Base-by-base conservation (phyloP, 148 eudicot genomes). In the Nyssa sinensis region DNA sequence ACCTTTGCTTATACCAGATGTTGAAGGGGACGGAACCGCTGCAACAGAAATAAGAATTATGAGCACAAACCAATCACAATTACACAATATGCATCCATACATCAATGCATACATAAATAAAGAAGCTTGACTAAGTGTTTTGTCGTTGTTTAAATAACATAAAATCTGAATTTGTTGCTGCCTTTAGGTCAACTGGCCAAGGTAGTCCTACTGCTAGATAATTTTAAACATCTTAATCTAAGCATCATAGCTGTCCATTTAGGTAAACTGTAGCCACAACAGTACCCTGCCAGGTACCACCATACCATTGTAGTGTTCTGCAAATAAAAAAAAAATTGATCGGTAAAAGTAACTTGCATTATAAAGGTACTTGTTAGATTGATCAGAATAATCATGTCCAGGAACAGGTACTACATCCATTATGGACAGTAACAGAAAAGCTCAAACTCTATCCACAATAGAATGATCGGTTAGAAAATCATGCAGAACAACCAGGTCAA, bases 1-100 rank as follows among this genome's bases (percentile, higher is more conserved):
- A 64, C 90, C 95, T 71, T 76, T 82, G 82, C 89, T 84, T 74
- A 90, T 33, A 34, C 88, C 88, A 70, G 86, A 81, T 25, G 74
- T 67, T 41, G 90, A 53, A 55, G 82, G 53, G 21, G 35, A 25
- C n/a, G 39, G 70, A 29, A 82, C 33, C 14, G 58, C 96, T 91
- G 88, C 83, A 82, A 79, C 13, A 77, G 21, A 70, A 60, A 27
- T 1, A 44, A 77, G 33, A 66, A 68, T 44, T 21, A 72, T 61
- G 27, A 64, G 32, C 62, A 44, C 33, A 28, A 57, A 17, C 5
- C 34, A 65, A 55, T 33, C 11, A 37, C 39, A 60, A n/a, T 32
- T 11, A 30, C 19, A 29, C 39, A 32, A 41, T 6, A 31, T 49
- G 17, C 37, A 68, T 44, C 33, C 58, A 68, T 68, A 34, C 57